Evolutionary conservation across 1,139 yeast genomes (phyloP).

Genomic region (Meyerozyma smithsonii): DNA sequence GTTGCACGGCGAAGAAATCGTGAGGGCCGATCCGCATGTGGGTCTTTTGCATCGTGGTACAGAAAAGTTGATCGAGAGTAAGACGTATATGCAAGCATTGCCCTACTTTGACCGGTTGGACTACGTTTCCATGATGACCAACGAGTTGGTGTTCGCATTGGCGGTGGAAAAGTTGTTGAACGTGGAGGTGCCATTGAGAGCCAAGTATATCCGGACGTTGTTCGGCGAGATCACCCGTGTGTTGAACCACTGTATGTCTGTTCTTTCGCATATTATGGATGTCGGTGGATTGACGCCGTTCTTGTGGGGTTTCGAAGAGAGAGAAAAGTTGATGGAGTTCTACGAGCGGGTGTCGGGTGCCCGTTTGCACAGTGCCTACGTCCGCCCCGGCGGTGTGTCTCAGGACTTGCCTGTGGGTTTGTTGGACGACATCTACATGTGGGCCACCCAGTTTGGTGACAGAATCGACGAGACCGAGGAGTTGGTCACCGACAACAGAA

Average conservation of each 20-base stretch:
- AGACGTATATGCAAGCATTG: slow-evolving; percentile 80
- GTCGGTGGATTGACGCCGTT: slow-evolving; percentile 93
- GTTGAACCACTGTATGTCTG: slow-evolving; percentile 83
- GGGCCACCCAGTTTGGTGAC: slow-evolving; percentile 96
- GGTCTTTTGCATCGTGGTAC: slow-evolving; percentile 88
- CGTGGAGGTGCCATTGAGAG: slow-evolving; percentile 81
- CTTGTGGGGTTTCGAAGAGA: slow-evolving; percentile 92
- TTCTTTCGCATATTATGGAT: slow-evolving; percentile 88
- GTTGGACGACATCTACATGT: slow-evolving; percentile 87
- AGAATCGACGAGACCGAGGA: slow-evolving; percentile 90
- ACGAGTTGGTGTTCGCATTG: slow-evolving; percentile 79
- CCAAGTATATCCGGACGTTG: slow-evolving; percentile 77
- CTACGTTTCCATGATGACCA: slow-evolving; percentile 90
- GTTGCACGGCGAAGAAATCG: slow-evolving; percentile 84
- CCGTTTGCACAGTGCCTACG: slow-evolving; percentile 81
- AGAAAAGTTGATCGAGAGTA: slow-evolving; percentile 79
- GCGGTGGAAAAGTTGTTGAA: slow-evolving; percentile 85
- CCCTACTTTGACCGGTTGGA: slow-evolving; percentile 89
- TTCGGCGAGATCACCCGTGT: slow-evolving; percentile 86
- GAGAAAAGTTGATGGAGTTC: slow-evolving; percentile 91
- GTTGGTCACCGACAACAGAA: slow-evolving; percentile 83
- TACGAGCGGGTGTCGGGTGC: slow-evolving; percentile 92
- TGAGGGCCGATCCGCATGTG: slow-evolving; percentile 84
- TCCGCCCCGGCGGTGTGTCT: slow-evolving; percentile 90
- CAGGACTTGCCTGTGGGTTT: slow-evolving; percentile 85